These are phyloP conservation scores for Oryza brachyantha DNA, from an alignment of 176 grass and related monocot species.

Conservation along the genomic window DNA sequence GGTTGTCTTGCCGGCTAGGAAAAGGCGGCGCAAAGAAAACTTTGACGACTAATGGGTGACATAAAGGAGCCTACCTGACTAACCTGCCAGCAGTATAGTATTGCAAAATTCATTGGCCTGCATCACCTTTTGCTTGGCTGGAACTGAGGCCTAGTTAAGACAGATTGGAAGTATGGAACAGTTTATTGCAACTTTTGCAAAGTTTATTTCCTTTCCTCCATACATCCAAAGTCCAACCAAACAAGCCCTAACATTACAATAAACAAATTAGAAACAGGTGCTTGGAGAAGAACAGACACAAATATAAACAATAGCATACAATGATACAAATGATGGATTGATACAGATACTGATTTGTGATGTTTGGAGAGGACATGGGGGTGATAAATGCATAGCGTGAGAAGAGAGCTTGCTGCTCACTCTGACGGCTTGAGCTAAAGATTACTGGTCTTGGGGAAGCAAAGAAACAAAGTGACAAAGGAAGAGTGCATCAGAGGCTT, in stretches of 20 bases:
- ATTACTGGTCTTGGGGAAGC: neutral
- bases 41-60: neutral
- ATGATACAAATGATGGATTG: neutral
- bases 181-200: neutral
- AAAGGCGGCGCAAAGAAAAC: neutral
- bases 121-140: neutral
- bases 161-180: neutral
- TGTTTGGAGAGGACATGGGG: neutral
- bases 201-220: neutral
- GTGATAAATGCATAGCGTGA: neutral
- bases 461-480: neutral
- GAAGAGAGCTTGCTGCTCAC: neutral
- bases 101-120: neutral
- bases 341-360: neutral
- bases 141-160: neutral
- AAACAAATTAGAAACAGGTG: neutral
- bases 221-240: neutral
- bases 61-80: slow-evolving; percentile 13
- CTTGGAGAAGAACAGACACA: neutral
- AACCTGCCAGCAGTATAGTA: no score
- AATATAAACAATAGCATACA: neutral
- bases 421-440: neutral
- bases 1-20: neutral
- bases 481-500: neutral
- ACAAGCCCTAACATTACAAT: neutral